Conservation (phyloP, 305 asterid genomes). For the Euphrasia arctica region DNA sequence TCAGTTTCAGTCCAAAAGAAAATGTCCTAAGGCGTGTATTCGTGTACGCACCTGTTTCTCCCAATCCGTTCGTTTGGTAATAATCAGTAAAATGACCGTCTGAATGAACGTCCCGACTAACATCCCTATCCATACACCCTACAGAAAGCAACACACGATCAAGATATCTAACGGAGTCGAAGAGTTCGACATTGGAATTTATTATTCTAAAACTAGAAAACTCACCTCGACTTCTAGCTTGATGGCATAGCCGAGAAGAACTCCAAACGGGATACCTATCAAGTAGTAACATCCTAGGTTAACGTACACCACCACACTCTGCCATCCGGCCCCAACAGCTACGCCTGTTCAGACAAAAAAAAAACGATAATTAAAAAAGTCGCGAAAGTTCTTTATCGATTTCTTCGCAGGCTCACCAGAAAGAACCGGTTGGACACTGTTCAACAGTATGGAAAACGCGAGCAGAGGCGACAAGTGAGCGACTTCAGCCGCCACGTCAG, state of each 20-base stretch:
- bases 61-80: slow-evolving; percentile 62
- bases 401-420: slow-evolving; percentile 35
- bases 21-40: no score
- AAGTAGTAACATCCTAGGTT: slow-evolving; percentile 63
- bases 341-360: slow-evolving; percentile 38
- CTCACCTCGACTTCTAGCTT: slow-evolving; percentile 53
- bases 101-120: slow-evolving; percentile 52
- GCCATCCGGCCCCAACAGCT: slow-evolving; percentile 74
- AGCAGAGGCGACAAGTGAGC: slow-evolving; percentile 47
- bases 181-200: background rate
- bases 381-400: background rate
- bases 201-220: background rate
- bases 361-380: no score
- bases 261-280: slow-evolving; percentile 63
- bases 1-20: no score
- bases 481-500: slow-evolving; percentile 43
- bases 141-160: background rate
- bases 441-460: slow-evolving; percentile 59
- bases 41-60: slow-evolving; percentile 52
- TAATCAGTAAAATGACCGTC: slow-evolving; percentile 38
- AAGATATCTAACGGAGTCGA: background rate
- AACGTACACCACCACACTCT: slow-evolving; percentile 60
- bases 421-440: slow-evolving; percentile 69
- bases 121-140: slow-evolving; percentile 92
- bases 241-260: slow-evolving; percentile 57